Evolutionary conservation across 306 rosid genomes (phyloP), one percentile per base, ranked within the genome.

Genomic region (Alnus rubra): DNA sequence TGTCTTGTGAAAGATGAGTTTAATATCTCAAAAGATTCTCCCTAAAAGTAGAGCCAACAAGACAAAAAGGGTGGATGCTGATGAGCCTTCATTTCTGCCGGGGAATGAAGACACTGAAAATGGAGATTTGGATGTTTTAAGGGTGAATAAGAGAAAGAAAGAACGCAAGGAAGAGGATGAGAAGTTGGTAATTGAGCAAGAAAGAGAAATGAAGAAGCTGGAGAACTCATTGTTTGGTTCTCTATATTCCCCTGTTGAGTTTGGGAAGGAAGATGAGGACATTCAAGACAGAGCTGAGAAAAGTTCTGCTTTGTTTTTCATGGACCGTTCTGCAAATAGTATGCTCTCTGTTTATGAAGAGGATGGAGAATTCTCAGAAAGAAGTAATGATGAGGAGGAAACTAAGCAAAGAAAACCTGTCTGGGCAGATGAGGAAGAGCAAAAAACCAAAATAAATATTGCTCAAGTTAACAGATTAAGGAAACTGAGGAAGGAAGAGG

Each of bases 361-460:
- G 51, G 87, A 78, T 76, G 79, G n/a, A 51, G 87, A 81, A 1
- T 64, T 81, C 5, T 76, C 55, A 12, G 88, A 84, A 33, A 87
- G 62, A 75, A 84, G 81, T 68, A 44, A 60, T 30, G 82, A 69
- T 2, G 71, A 80, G 16, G 89, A 77, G 73, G 84, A 82, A 64
- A 69, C 79, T 62, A 79, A 63, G 83, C 76, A 64, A 74, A 90
- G 92, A 81, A 94, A 88, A 81, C 89, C 97, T 3, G 97, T 82
- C 7, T 94, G 97, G 98, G 87, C 79, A 62, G 98, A 92, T 64
- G 97, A 89, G 19, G 98, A 92, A 89, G 98, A 94, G 85, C 89
- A 88, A 76, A 84, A 71, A 45, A 68, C 88, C 71, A 73, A 81
- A 0, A 83, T 94, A 4, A 87, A 91, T 87, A 91, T 92, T 68